Conservation (phyloP, 371 early-diverging fungal genomes). For the Rhizopus sp. region DNA sequence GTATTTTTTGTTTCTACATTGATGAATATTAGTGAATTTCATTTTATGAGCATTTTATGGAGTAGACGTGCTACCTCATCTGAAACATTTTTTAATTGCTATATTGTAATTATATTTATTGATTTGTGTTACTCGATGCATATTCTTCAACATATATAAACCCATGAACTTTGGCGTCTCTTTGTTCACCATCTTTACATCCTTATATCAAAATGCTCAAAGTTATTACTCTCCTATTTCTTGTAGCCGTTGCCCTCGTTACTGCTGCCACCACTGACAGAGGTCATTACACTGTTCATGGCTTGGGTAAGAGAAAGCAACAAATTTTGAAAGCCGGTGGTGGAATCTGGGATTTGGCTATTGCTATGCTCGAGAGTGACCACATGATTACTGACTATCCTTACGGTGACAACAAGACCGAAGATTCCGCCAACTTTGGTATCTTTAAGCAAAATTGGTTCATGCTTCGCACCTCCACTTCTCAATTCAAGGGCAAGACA, state of each 20-base stretch:
- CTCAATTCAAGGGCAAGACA: slow-evolving; percentile 1
- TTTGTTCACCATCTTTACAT: neutral
- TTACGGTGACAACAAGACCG: slow-evolving; percentile 8
- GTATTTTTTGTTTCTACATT: no score
- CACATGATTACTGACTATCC: slow-evolving; percentile 8
- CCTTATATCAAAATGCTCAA: neutral
- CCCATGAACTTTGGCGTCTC: no score
- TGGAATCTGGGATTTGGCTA: slow-evolving; percentile 5
- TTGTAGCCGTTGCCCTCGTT: neutral
- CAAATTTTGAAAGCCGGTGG: slow-evolving; percentile 10
- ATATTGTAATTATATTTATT: no score
- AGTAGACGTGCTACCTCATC: no score
- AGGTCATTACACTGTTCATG: slow-evolving; percentile 3
- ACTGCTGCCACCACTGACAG: neutral
- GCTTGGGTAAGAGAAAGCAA: slow-evolving; percentile 10
- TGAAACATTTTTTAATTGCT: no score
- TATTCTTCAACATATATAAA: no score
- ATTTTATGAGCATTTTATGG: no score
- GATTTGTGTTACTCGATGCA: no score
- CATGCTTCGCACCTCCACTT: slow-evolving; percentile 7
- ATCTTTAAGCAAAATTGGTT: slow-evolving; percentile 14
- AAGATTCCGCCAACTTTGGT: slow-evolving; percentile 12
- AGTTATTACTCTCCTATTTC: neutral
- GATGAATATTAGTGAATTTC: no score
- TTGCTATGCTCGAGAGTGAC: slow-evolving; percentile 11